These are phyloP conservation scores for Aspergillus bridgeri DNA, from an alignment of 495 filamentous ascomycete species.

Conservation along the genomic window DNA sequence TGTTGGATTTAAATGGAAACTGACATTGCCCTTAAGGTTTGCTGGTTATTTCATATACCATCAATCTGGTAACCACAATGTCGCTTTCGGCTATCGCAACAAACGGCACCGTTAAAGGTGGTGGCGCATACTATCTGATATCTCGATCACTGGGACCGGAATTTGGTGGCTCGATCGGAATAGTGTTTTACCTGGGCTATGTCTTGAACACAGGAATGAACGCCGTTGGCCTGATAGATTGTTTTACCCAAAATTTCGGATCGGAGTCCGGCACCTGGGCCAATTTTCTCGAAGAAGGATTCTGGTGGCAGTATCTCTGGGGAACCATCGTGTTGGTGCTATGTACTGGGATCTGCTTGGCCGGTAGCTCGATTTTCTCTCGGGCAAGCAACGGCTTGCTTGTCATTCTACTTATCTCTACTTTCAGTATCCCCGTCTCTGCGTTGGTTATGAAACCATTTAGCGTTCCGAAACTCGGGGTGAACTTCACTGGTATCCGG, in stretches of 20 bases:
- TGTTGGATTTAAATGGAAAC: constrained; percentile 4
- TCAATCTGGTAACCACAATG: constrained; percentile 81
- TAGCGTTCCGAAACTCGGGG: constrained; percentile 52
- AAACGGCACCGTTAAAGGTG: constrained; percentile 84
- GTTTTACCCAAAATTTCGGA: constrained; percentile 75
- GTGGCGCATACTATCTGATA: constrained; percentile 86
- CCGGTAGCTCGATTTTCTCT: constrained; percentile 77
- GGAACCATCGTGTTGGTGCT: constrained; percentile 66
- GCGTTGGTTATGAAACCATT: constrained; percentile 66
- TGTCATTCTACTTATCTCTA: constrained; percentile 67
- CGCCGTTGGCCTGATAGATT: constrained; percentile 82
- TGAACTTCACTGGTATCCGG: constrained; percentile 75
- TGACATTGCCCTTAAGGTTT: constrained; percentile 49
- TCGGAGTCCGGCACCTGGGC: constrained; percentile 52
- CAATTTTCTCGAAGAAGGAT: constrained; percentile 63
- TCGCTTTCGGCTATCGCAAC: constrained; percentile 86
- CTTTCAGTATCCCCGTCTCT: constrained; percentile 79
- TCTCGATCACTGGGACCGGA: constrained; percentile 83
- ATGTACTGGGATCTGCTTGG: constrained; percentile 75
- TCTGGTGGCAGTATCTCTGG: constrained; percentile 79
- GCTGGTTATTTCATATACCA: constrained; percentile 66
- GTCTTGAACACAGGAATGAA: constrained; percentile 88
- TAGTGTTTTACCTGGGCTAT: constrained; percentile 85
- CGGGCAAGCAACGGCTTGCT: constrained; percentile 78
- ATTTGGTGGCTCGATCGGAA: constrained; percentile 85